A percentile compares a stretch with the other conserved stretches of the same genome.
Evolutionary conservation across 1,284 basidiomycete genomes (phyloP).

Genomic region (Cutaneotrichosporon sp.): DNA sequence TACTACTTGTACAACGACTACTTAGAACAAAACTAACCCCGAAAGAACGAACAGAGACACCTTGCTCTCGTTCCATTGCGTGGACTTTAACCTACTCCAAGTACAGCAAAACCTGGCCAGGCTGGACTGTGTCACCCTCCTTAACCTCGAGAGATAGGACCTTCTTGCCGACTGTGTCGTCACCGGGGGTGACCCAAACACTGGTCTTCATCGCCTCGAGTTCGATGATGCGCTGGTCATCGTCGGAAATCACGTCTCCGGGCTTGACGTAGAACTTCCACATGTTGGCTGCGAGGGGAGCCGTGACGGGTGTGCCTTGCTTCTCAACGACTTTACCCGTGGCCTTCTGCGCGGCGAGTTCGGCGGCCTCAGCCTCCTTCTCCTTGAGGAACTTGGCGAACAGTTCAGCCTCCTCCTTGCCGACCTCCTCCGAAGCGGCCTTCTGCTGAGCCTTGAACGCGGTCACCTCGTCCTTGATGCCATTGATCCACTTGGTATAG

Average conservation of each 20-base stretch:
- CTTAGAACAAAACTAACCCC: no score
- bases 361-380: slow-evolving; percentile 10
- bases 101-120: no score
- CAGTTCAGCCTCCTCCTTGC: slow-evolving; percentile 30
- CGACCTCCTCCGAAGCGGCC: slow-evolving; percentile 22
- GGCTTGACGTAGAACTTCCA: slow-evolving; percentile 56
- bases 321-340: no score
- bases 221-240: slow-evolving; percentile 54
- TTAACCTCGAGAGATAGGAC: no score
- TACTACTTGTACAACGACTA: no score
- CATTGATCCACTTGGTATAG: slow-evolving; percentile 8
- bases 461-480: slow-evolving; percentile 43
- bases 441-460: slow-evolving; percentile 49
- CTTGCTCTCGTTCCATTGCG: no score
- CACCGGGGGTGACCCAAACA: slow-evolving; percentile 29
- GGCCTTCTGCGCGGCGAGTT: no score
- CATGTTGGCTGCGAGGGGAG: slow-evolving; percentile 56
- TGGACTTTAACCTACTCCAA: no score
- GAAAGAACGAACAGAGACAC: no score
- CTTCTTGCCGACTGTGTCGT: slow-evolving; percentile 29
- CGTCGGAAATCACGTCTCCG: slow-evolving; percentile 53
- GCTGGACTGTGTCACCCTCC: no score
- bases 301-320: slow-evolving; percentile 31
- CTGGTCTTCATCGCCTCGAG: slow-evolving; percentile 67
- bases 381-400: slow-evolving; percentile 12